Percentiles rank a stretch among this genome's conserved stretches.
These are phyloP conservation scores for Sordaria brevicollis DNA, from an alignment of 495 filamentous ascomycete genomes.

Conservation along the genomic window DNA sequence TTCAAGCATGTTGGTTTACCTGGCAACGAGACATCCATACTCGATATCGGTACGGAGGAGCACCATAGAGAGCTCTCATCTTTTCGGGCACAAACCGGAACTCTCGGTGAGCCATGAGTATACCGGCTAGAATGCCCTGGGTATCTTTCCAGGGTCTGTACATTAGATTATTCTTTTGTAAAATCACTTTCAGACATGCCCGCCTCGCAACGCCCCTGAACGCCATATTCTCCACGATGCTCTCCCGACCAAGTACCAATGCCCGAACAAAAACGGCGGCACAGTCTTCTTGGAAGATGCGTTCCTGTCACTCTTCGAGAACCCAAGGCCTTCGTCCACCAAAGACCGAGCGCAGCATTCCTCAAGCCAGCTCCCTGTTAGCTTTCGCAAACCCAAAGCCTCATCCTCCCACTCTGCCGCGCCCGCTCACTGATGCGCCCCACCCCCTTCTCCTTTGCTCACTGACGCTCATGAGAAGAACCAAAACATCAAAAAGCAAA, in stretches of 20 bases:
- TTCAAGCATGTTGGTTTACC: neutral
- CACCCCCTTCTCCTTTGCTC: neutral
- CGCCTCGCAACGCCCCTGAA: neutral
- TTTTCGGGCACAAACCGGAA: neutral
- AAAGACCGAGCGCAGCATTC: neutral
- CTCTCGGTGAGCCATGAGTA: neutral
- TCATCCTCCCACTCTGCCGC: neutral
- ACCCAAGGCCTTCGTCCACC: neutral
- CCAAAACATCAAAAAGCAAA: slow-evolving; percentile 81
- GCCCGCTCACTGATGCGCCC: neutral
- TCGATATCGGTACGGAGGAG: neutral
- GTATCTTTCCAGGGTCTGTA: neutral
- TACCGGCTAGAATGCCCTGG: neutral
- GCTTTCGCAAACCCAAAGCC: neutral
- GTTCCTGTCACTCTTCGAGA: neutral
- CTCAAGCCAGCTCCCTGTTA: neutral
- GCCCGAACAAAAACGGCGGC: neutral
- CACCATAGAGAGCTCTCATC: neutral
- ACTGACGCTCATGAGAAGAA: slow-evolving; percentile 53
- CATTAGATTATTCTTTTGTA: neutral
- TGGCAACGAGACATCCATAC: neutral
- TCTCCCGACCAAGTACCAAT: neutral
- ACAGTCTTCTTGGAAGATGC: neutral
- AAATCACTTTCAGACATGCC: neutral
- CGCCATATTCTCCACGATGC: neutral